Base-by-base conservation (phyloP, 2,329 filamentous ascomycete species). In the Lasiodiplodia gonubiensis region DNA sequence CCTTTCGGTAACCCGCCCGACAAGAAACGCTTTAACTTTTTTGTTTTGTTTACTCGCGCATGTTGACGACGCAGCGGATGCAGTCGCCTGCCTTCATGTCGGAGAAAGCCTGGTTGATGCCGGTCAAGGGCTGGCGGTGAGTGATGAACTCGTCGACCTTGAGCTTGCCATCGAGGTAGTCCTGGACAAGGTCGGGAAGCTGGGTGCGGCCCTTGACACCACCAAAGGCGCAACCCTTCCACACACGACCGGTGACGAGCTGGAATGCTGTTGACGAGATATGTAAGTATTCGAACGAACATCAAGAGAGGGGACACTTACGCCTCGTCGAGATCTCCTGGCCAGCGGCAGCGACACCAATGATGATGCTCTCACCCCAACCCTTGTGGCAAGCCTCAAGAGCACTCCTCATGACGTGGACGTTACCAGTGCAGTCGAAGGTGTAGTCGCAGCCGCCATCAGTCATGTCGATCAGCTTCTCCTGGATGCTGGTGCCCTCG, bases 101-200 rank as follows among this genome's bases (percentile, higher is more conserved):
- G 71, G 93, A 88, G 76, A 97, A 99, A 23, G 93, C 94, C 63
- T 86, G 84, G 86, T 98, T 98, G 81, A 99, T 97, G 75, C 91
- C 88, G 69, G 83, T 83, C 53, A 99, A 85, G 4, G 86, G 87
- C 84, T 97, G 92, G 74, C 94, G 89, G 84, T 99, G 95, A 37
- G 95, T 99, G 83, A 99, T 98, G 85, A 98, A 98, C 84, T 99
- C 95, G 79, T 98, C 94, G 54, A 98, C 95, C 89, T 97, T 98
- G 78, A 99, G 90, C 77, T 91, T 88, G 74, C 94, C 94, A 64
- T 87, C 86, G 80, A 96, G 86, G 83, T 99, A 99, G 81, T 98
- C 94, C 72, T 89, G 84, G 27, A 99, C 93, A 49, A 99, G 89
- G 68, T 86, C 89, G 57, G 92, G 91, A 71, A 99, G 88, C 84